These are phyloP conservation scores for Bruguiera hainesii DNA, from an alignment of 441 rosid genomes.

Conservation along the genomic window DNA sequence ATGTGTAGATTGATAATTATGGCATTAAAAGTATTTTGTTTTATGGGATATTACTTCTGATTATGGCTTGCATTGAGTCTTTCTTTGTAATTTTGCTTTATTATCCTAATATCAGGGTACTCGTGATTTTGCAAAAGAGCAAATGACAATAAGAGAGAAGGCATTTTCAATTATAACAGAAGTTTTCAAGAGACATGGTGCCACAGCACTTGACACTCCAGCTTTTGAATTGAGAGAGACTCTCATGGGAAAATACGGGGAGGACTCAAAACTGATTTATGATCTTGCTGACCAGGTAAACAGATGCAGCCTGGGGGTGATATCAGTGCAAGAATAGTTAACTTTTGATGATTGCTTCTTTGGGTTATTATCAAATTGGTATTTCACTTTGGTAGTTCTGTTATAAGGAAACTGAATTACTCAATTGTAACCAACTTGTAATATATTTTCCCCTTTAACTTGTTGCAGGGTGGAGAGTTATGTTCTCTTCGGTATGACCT, in stretches of 20 bases:
- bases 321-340: too few species aligned
- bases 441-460: conserved; percentile 9
- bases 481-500: conserved; percentile 92
- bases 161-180: conserved; percentile 72
- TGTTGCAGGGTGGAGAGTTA: conserved; percentile 89
- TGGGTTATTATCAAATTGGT: neutral
- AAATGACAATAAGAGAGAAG: conserved; percentile 76
- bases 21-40: neutral
- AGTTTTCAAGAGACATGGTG: conserved; percentile 87
- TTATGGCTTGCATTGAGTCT: neutral
- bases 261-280: conserved; percentile 88
- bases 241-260: conserved; percentile 90
- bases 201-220: conserved; percentile 91
- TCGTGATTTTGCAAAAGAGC: conserved; percentile 85
- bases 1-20: neutral
- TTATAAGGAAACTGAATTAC: neutral
- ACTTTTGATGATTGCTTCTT: neutral
- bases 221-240: conserved; percentile 97
- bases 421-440: neutral
- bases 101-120: conserved; percentile 58
- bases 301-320: too few species aligned
- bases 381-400: neutral
- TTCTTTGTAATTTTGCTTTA: conserved; percentile 15
- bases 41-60: neutral
- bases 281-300: conserved; percentile 97